Base-by-base conservation (phyloP, 2,329 filamentous ascomycete genomes). In the Colletotrichum liaoningense region DNA sequence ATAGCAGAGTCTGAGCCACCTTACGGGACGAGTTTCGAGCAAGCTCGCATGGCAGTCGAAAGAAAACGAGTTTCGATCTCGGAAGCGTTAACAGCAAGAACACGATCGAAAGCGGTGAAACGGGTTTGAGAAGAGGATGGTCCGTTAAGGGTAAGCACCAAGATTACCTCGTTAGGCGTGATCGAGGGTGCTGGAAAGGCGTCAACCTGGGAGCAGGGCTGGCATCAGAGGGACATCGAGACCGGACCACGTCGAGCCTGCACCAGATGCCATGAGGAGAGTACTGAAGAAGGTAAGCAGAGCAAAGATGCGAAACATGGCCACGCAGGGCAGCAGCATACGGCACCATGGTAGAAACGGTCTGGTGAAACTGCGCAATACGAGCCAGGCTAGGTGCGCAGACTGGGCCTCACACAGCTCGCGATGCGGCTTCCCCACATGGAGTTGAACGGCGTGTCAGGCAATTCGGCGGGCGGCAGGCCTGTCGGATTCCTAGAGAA, bases 361-460 rank as follows among this genome's bases (percentile, higher is more conserved):
- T 65, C 67, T 56, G 67, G 70, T 73, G 70, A 73, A 73, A 73
- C 70, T 65, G 28, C 33, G 60, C 46, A 73, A 73, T 70, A 73
- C 70, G 70, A 73, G 67, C 24, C 42, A 49, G 42, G 19, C 33
- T 26, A 35, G 49, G 24, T 57, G 33, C 35, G 57, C 35, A 16
- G 52, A 30, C 49, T 22, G 35, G 42, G 28, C 38, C 60, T 65
- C 70, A 38, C 60, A 73, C 70, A 73, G 70, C 46, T 60, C 35
- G 62, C 16, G 46, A 58, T 24, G 12, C 22, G 55, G 67, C 30
- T 70, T 70, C 60, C 56, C 55, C 67, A 65, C 70, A 33, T 19
- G 33, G 59, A 38, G 38, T 26, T 22, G 54, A 4, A 4, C 19
- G 19, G 19, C 33, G 46, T 49, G 12, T 19, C 19, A 19, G 54